These are phyloP conservation scores for Scheffersomyces insectosa DNA, from an alignment of 1,139 yeast species.

Conservation along the genomic window DNA sequence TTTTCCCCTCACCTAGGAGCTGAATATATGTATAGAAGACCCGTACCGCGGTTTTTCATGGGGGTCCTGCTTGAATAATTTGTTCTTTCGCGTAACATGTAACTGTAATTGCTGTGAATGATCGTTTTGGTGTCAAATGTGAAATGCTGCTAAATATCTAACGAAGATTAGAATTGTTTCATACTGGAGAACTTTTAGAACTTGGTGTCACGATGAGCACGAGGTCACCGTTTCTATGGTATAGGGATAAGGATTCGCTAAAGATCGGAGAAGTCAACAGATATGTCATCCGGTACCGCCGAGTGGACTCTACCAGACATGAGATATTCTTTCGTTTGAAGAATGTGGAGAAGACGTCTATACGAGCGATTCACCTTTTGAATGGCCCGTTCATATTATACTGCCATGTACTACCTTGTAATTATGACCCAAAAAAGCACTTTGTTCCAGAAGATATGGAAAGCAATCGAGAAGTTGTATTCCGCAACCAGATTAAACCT, in stretches of 20 bases:
- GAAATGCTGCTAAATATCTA: too few relatives aligned
- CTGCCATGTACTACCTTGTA: conserved; percentile 57
- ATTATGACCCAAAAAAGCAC: conserved; percentile 37
- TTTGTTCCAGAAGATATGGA: conserved; percentile 27
- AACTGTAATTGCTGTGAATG: too few relatives aligned
- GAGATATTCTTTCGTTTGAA: conserved; percentile 43
- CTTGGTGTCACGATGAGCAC: too few relatives aligned
- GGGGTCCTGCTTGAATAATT: too few relatives aligned
- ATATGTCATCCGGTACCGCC: conserved; percentile 30
- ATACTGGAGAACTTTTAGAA: too few relatives aligned
- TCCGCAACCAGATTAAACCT: conserved; percentile 55
- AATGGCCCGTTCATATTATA: conserved; percentile 64
- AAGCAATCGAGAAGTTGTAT: conserved; percentile 33
- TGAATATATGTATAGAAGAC: too few relatives aligned
- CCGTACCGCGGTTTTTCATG: too few relatives aligned
- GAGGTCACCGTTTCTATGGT: conserved; percentile 29
- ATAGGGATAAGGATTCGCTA: conserved; percentile 37
- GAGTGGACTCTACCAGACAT: conserved; percentile 14
- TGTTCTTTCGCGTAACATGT: too few relatives aligned
- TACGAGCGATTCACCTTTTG: conserved; percentile 55
- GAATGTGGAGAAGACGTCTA: conserved; percentile 49
- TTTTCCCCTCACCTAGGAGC: too few relatives aligned
- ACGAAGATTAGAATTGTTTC: not conserved
- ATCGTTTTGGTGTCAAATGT: too few relatives aligned
- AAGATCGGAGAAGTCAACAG: conserved; percentile 43